Conservation (phyloP, 2,329 filamentous ascomycete genomes). For the Pseudodiploospora longispora region DNA sequence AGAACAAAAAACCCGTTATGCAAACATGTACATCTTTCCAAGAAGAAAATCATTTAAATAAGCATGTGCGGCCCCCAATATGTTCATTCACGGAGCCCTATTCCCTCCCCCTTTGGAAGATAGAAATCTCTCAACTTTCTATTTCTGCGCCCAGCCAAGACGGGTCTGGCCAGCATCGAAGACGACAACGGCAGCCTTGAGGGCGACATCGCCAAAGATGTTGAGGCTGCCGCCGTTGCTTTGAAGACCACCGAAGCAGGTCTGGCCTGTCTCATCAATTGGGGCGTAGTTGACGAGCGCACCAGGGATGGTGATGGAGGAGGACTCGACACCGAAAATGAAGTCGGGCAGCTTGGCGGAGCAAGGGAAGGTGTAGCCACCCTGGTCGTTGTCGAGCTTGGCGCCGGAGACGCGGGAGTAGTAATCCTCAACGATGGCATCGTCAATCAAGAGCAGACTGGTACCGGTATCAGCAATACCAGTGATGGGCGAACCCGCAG, state of each 20-base stretch:
- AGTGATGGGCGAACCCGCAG: constrained; percentile 31
- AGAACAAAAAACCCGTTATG: no score
- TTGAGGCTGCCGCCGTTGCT: constrained; percentile 40
- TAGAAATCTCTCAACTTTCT: background rate
- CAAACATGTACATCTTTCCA: no score
- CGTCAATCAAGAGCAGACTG: constrained; percentile 52
- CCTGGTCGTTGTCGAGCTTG: constrained; percentile 25
- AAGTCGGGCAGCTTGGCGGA: constrained; percentile 36
- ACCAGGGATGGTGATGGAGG: constrained; percentile 47
- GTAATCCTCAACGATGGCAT: constrained; percentile 40
- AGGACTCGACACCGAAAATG: constrained; percentile 47
- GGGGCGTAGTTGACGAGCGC: constrained; percentile 43
- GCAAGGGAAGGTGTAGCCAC: constrained; percentile 39
- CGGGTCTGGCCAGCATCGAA: constrained; percentile 47
- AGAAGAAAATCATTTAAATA: no score
- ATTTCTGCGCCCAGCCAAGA: constrained; percentile 29
- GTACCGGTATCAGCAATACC: constrained; percentile 53
- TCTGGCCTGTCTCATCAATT: constrained; percentile 32
- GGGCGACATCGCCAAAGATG: constrained; percentile 54
- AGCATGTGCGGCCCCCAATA: no score
- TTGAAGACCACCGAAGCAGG: constrained; percentile 62
- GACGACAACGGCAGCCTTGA: constrained; percentile 50
- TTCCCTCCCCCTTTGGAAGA: no score
- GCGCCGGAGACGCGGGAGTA: constrained; percentile 33
- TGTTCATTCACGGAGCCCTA: no score